Conservation (phyloP, 805 yeast genomes). For the Kodamaea neixiangensis region DNA sequence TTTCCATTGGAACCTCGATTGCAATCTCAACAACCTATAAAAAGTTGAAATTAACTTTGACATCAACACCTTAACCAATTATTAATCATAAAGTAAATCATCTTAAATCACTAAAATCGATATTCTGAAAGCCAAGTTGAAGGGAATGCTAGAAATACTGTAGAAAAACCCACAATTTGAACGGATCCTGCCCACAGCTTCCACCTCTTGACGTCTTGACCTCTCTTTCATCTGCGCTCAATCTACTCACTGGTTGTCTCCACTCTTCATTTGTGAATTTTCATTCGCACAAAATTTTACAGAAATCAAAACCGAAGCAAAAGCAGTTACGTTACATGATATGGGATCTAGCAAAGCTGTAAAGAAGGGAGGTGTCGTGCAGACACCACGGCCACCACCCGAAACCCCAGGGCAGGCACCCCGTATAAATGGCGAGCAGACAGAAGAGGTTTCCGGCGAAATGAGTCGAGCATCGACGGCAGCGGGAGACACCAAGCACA, state of each 20-base stretch:
- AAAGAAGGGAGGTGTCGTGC: not conserved
- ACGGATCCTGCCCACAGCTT: no score
- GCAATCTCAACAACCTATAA: no score
- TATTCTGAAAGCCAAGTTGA: no score
- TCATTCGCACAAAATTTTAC: slow-evolving; percentile 4
- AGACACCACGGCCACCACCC: not conserved
- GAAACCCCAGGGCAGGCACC: not conserved
- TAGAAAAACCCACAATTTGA: no score
- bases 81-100: no score
- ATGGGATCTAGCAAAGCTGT: not conserved
- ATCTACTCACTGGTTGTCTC: not conserved
- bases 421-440: not conserved
- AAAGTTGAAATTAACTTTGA: no score
- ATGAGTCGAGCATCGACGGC: not conserved
- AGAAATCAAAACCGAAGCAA: not conserved
- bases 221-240: not conserved
- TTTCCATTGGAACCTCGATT: no score
- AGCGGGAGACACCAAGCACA: not conserved
- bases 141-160: no score
- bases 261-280: not conserved
- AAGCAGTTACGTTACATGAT: not conserved
- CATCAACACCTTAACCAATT: no score
- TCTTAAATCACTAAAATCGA: no score
- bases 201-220: no score
- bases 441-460: not conserved